Base-by-base conservation (phyloP, 2,329 filamentous ascomycete species). In the Tolypocladium inflatum region DNA sequence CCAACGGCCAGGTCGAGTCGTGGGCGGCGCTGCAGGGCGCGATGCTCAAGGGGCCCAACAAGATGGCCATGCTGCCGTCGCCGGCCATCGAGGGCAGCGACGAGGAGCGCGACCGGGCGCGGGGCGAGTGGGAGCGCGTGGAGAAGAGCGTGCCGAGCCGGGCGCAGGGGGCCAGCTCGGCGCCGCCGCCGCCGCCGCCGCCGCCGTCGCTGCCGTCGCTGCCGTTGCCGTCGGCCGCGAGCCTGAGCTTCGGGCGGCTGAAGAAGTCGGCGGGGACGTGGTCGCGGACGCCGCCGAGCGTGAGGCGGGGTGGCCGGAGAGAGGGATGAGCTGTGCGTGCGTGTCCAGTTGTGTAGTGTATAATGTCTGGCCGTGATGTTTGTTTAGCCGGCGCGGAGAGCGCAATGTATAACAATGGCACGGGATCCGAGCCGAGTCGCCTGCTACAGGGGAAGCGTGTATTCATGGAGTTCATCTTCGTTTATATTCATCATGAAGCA, bases 1-100 rank as follows among this genome's bases (percentile, higher is more conserved):
- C 73, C 58, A 77, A 74, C 53, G 83, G 82, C 1, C 75, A 83
- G 45, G 78, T 86, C 10, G 84, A 86, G 67, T 83, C 80, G 23
- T 85, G 84, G 80, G 78, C 79, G 0, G 82, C 81, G 4, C 64
- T 75, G 0, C 68, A 70, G 39, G 71, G 70, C 8, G 72, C 70
- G 13, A 68, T 75, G 68, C 66, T 70, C 56, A 76, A 70, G 60
- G 67, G 67, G 0, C 64, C 64, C 30, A 30, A 39, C 55, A 57
- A 42, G 23, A 17, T 65, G 35, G 50, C 64, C 6, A 62, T 67
- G 62, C 57, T 73, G 19, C 69, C 71, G n/a, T 59, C 65, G 1
- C 60, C 72, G 7, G 66, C 66, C 5, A 51, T 70, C 39, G 68
- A 66, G 26, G 63, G 59, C 17, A 64, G 62, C 26, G 72, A 70